phyloP scores from a whole-genome alignment of 2,329 filamentous ascomycete genomes.

The Venturia effusa region DNA sequence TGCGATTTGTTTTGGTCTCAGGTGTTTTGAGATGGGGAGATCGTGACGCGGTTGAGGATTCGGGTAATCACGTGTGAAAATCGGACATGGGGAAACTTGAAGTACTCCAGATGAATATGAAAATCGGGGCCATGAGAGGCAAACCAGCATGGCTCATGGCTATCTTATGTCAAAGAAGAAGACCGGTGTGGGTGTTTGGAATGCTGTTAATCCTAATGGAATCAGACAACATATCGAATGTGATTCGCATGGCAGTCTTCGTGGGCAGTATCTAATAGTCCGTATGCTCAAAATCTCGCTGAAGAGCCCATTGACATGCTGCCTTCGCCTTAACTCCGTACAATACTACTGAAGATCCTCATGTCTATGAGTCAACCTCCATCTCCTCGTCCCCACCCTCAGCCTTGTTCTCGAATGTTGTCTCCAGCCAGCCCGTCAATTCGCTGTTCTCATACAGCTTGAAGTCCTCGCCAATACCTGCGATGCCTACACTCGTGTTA shows the following conservation, averaged over 20 bases:
- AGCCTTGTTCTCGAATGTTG: conserved; percentile 13
- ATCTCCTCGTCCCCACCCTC: conserved; percentile 8
- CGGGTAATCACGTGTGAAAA: background rate
- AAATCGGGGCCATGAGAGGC: no score
- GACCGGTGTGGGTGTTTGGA: no score
- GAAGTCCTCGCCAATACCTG: conserved; percentile 70
- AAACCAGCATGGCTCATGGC: no score
- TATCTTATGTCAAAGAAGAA: no score
- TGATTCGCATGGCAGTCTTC: background rate
- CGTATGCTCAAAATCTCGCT: conserved; percentile 1
- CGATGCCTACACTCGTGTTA: conserved; percentile 86
- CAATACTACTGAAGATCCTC: background rate
- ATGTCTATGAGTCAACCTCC: conserved; percentile 12
- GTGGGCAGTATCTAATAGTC: background rate
- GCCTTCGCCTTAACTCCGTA: conserved; percentile 1
- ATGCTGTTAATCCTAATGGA: no score
- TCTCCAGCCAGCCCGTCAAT: conserved; percentile 31
- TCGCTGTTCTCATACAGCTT: conserved; percentile 85
- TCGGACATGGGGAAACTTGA: no score
- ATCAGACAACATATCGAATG: background rate
- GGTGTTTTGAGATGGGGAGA: background rate
- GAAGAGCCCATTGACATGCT: conserved; percentile 1
- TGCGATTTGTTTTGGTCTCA: background rate
- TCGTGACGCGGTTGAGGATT: background rate
- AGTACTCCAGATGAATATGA: no score